Evolutionary conservation across 1,284 basidiomycete species (phyloP).

Genomic region (Boletus nobilissimus): DNA sequence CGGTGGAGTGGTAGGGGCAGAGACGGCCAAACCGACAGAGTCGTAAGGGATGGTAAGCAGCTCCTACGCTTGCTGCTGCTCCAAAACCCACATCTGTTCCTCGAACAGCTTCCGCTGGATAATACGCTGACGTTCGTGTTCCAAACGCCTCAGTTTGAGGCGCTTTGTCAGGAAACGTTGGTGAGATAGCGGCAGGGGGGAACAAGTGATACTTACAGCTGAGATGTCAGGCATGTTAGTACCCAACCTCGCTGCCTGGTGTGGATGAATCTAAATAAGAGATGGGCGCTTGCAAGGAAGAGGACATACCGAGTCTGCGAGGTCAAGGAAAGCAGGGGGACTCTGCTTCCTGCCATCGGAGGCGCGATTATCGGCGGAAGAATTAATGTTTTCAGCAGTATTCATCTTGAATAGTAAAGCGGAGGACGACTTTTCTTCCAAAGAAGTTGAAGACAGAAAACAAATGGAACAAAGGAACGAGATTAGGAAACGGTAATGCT

Average conservation of each 20-base stretch:
- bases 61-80: too few species aligned
- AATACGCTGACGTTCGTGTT: constrained; percentile 90
- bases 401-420: constrained; percentile 69
- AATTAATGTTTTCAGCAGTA: constrained; percentile 71
- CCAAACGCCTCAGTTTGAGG: constrained; percentile 88
- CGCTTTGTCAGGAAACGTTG: constrained; percentile 60
- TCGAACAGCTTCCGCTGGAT: too few species aligned
- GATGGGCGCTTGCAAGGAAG: constrained; percentile 34
- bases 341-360: constrained; percentile 80
- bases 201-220: too few species aligned
- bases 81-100: too few species aligned
- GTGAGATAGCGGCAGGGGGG: too few species aligned
- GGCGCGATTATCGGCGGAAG: constrained; percentile 74
- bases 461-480: constrained; percentile 61
- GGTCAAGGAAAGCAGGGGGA: constrained; percentile 88
- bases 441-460: constrained; percentile 62
- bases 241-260: constrained; percentile 80
- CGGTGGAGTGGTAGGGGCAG: too few species aligned
- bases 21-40: too few species aligned
- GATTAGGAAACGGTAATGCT: constrained; percentile 67
- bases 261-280: constrained; percentile 29
- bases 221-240: constrained; percentile 84
- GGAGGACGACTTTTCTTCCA: too few species aligned
- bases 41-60: too few species aligned
- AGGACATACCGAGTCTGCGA: constrained; percentile 83